Base-by-base conservation (phyloP, 139 green algal genomes). In the Raphidocelis subcapitata region DNA sequence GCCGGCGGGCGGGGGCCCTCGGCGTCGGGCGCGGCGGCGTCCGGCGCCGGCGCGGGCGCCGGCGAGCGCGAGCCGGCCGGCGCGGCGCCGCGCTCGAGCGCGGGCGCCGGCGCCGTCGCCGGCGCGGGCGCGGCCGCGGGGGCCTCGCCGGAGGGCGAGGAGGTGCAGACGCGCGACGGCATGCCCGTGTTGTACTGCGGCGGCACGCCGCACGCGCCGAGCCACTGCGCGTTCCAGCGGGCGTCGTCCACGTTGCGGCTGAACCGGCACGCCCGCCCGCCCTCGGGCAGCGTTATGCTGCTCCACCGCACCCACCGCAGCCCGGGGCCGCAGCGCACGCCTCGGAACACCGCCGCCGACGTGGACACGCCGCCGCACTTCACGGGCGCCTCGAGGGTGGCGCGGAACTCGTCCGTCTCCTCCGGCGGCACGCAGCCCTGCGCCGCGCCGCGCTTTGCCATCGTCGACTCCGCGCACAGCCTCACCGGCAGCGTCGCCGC, bases 221-320 rank as follows among this genome's bases (percentile, higher is more conserved):
- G 36, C 67, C 67, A 74, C 33, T 74, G 52, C 14, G 49, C 51
- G 35, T 66, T 74, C 33, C 52, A 66, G 35, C 64, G 63, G 16
- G 4, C 14, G 29, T 65, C 67, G 5, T 24, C 52, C 12, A 2
- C 4, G 3, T 55, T 65, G 24, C 67, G 54, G 35, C 5, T 56
- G 35, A 67, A 74, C 5, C 52, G 41, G 67, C 67, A 74, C 3
- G 33, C 55, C 16, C 33, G 26, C 24, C 55, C 55, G 41, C 41
- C 41, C 21, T 74, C 67, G 0, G 54, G 54, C 67, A 74, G 63
- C 3, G 32, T 46, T 0, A 74, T 35, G 10, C 23, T 37, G 16
- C 37, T 37, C 69, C 69, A 75, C 20, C 65, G 69, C 21, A 75
- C 69, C 47, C 65, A 75, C 28, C 69, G 55, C 16, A 67, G 31